Conservation (phyloP, 305 asterid species). For the Fraxinus nigra region DNA sequence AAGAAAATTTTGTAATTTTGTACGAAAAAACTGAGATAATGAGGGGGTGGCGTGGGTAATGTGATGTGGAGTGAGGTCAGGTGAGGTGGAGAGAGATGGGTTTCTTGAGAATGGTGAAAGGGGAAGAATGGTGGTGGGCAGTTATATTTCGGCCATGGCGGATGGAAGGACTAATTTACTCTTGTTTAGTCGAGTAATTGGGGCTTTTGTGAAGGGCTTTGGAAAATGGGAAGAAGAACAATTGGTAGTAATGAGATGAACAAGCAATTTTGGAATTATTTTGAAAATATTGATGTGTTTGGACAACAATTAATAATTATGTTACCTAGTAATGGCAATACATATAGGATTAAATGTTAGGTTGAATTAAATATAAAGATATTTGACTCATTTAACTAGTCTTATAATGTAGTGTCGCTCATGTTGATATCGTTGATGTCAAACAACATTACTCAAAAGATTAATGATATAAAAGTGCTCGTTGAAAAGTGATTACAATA, state of each 20-base stretch:
- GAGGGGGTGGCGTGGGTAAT: not conserved
- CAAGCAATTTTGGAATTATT: not conserved
- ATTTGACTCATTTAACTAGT: not conserved
- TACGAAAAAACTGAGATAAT: not conserved
- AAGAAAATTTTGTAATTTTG: not conserved
- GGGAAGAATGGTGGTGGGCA: not conserved
- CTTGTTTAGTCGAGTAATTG: not conserved
- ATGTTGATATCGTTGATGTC: not conserved
- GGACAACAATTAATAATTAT: not conserved
- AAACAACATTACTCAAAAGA: not conserved
- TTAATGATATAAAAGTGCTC: not conserved
- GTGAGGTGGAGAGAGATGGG: not conserved
- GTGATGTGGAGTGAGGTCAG: not conserved
- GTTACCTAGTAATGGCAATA: not conserved
- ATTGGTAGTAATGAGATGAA: not conserved
- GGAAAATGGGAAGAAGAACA: not conserved
- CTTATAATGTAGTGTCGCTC: not conserved
- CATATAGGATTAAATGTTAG: not conserved
- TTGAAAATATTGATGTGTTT: not conserved
- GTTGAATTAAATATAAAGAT: not conserved
- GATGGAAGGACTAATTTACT: not conserved
- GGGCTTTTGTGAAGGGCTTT: not conserved
- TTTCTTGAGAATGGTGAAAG: conserved; percentile 7
- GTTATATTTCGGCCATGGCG: not conserved
- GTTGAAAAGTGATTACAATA: not conserved